Evolutionary conservation across 306 rosid genomes (phyloP), one percentile per base, ranked within the genome.

Genomic region (Malus sylvestris): DNA sequence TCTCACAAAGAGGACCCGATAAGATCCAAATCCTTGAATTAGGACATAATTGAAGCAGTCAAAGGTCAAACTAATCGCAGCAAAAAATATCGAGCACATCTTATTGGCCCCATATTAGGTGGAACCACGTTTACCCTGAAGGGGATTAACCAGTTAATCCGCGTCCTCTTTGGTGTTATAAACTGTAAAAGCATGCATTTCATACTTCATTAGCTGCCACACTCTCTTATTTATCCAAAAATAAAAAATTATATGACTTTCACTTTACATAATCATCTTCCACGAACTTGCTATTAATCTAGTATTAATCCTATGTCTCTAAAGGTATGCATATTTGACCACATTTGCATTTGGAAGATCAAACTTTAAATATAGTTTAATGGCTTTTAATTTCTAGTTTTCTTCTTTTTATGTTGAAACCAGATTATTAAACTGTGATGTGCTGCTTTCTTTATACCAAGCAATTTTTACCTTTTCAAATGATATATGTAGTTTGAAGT

Each of bases 41-140:
- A 57, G 33, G 77, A 73, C 30, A 40, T 66, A 20, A 23, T 63
- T 35, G 35, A 45, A 16, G 70, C 63, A 67, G 80, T 80, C 79
- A 76, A 67, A 61, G 73, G 80, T 81, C 44, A 72, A 70, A 57
- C 52, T 46, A 8, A 62, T 73, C 18, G 74, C 66, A 15, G 29
- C 66, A 64, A 76, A 51, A 60, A 63, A 46, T 49, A 4, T n/a
- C 59, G 62, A 73, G 52, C 80, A 74, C 65, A 44, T 67, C 68
- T 79, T 67, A 83, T 35, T 35, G 40, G 8, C 40, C 40, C 8
- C 40, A 6, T 35, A 35, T 81, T 71, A 67, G 49, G 76, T 35
- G 67, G 42, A 85, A 67, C 76, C 87, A 78, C 83, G 79, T 85
- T 79, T 76, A 68, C 79, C 84, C 25, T 71, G 79, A 72, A 71